A percentile compares a stretch with the other conserved stretches of the same genome.
phyloP scores from a whole-genome alignment of 1,284 basidiomycete species.

The Trametes sp. region DNA sequence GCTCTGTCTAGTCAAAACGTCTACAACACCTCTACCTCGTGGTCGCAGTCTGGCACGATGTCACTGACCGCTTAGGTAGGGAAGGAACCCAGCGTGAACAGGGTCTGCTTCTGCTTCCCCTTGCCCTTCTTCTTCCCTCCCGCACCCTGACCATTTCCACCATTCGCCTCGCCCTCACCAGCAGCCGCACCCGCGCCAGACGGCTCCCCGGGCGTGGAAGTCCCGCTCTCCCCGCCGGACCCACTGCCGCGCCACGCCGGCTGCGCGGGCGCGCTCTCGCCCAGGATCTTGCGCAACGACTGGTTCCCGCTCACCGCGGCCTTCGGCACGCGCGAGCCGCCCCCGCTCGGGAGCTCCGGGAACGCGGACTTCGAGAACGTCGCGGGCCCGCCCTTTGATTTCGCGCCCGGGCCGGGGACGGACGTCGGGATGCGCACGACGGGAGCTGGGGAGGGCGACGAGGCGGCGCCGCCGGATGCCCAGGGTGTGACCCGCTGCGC shows the following conservation, averaged over 20 bases:
- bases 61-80: too few relatives aligned
- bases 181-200: constrained; percentile 29
- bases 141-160: constrained; percentile 15
- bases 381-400: constrained; percentile 45
- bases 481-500: constrained; percentile 65
- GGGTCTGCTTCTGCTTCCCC: constrained; percentile 84
- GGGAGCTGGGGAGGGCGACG: constrained; percentile 28
- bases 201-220: constrained; percentile 33
- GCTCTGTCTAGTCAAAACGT: background rate
- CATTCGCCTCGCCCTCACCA: constrained; percentile 18
- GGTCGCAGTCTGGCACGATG: background rate
- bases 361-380: constrained; percentile 68
- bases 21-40: background rate
- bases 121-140: constrained; percentile 79
- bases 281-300: constrained; percentile 76
- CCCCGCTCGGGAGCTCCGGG: constrained; percentile 69
- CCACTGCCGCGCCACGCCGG: constrained; percentile 56
- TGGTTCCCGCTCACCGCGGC: constrained; percentile 69
- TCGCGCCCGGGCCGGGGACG: constrained; percentile 39
- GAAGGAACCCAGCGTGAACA: constrained; percentile 76
- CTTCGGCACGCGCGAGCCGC: constrained; percentile 49
- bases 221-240: constrained; percentile 66
- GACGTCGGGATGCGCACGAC: constrained; percentile 37
- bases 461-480: constrained; percentile 44
- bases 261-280: constrained; percentile 53